These are phyloP conservation scores for Populus euphratica DNA, from an alignment of 345 rosid genomes.

Conservation along the genomic window DNA sequence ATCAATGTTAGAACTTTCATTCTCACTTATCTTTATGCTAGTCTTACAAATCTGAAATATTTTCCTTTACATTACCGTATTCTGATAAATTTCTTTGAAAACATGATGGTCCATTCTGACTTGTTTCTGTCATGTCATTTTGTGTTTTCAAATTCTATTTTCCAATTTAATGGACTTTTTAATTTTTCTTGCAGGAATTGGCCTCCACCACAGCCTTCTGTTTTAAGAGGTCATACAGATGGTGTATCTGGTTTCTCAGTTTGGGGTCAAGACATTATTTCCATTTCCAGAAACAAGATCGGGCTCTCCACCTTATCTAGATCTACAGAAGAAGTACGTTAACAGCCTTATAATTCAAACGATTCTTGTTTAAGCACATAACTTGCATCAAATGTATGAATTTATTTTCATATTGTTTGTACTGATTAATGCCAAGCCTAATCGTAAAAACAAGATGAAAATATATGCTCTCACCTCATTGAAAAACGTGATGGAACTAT, in stretches of 20 bases:
- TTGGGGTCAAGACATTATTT: conserved; percentile 84
- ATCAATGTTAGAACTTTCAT: background rate
- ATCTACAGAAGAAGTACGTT: conserved; percentile 57
- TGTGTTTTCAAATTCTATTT: background rate
- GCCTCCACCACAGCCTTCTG: conserved; percentile 45
- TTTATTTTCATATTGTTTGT: background rate
- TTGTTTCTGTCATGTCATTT: background rate
- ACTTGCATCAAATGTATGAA: conserved; percentile 6
- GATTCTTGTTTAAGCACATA: background rate
- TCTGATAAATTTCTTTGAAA: background rate
- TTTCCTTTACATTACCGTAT: background rate
- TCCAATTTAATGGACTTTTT: conserved; percentile 11
- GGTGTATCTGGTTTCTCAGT: conserved; percentile 77
- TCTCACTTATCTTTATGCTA: background rate
- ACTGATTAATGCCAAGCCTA: background rate
- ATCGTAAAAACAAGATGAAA: too few relatives aligned
- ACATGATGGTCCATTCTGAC: background rate
- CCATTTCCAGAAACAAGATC: conserved; percentile 78
- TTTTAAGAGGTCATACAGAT: conserved; percentile 66
- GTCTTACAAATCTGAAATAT: background rate
- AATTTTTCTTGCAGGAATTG: conserved; percentile 47
- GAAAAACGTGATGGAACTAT: too few relatives aligned
- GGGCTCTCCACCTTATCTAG: conserved; percentile 69
- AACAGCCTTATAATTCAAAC: background rate
- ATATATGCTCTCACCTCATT: too few relatives aligned